A percentile compares a stretch with the other conserved stretches of the same genome.
Conservation (phyloP, 2,329 filamentous ascomycete genomes). For the Coniochaeta hoffmannii region DNA sequence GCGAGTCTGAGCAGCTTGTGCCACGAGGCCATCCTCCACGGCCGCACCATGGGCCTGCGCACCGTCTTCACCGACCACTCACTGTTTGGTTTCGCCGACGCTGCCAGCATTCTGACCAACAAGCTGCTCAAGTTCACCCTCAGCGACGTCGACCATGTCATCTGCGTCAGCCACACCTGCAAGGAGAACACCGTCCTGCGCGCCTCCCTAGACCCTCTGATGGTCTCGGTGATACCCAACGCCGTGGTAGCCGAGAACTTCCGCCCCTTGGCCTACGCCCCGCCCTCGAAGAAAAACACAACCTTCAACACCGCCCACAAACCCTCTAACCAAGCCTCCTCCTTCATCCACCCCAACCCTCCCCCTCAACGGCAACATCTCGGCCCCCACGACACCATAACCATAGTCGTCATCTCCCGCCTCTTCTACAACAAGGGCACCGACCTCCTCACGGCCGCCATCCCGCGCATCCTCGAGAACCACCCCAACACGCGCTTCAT, state of each 20-base stretch:
- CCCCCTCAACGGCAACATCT: slow-evolving; percentile 56
- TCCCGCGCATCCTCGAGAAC: slow-evolving; percentile 81
- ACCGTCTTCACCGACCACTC: slow-evolving; percentile 98
- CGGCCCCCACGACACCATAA: slow-evolving; percentile 79
- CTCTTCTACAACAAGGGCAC: slow-evolving; percentile 99
- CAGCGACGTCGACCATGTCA: slow-evolving; percentile 96
- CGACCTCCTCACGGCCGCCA: slow-evolving; percentile 91
- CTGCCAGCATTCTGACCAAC: slow-evolving; percentile 90
- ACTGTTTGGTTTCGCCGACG: slow-evolving; percentile 94
- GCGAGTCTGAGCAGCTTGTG: slow-evolving; percentile 87
- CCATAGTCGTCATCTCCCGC: slow-evolving; percentile 93
- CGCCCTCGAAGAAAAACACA: slow-evolving; percentile 8
- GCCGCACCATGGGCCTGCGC: slow-evolving; percentile 87
- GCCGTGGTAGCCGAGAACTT: slow-evolving; percentile 97
- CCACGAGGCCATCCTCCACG: slow-evolving; percentile 91
- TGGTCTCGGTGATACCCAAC: slow-evolving; percentile 97
- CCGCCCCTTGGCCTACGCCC: slow-evolving; percentile 52
- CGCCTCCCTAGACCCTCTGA: slow-evolving; percentile 87
- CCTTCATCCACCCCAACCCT: slow-evolving; percentile 15
- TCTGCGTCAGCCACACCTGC: slow-evolving; percentile 97
- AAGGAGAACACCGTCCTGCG: slow-evolving; percentile 97
- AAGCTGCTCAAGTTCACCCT: slow-evolving; percentile 94
- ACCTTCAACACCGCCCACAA: slow-evolving; percentile 30
- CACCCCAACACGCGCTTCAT: slow-evolving; percentile 95
- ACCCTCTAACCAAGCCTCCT: slow-evolving; percentile 15